A percentile compares a stretch with the other conserved stretches of the same genome.
These are phyloP conservation scores for Emmonsiellopsis sp. DNA, from an alignment of 2,329 filamentous ascomycete species.

Conservation along the genomic window DNA sequence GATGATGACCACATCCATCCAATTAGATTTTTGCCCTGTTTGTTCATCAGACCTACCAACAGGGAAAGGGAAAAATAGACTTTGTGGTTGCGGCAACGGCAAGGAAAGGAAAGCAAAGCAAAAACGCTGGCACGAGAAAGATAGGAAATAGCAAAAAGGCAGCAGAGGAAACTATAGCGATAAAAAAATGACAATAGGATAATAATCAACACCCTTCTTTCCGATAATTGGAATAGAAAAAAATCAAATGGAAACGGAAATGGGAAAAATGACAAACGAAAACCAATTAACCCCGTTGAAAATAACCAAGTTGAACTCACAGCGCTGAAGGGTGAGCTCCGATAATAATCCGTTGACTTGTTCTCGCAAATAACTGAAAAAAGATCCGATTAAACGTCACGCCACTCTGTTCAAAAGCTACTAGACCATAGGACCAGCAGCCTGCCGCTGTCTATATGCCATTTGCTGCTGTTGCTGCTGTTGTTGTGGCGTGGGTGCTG, in stretches of 20 bases:
- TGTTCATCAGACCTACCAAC: not conserved
- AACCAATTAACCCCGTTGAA: not conserved
- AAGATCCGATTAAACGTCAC: too few relatives aligned
- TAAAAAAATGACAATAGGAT: not conserved
- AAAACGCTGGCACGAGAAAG: not conserved
- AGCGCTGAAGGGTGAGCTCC: not conserved
- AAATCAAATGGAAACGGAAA: not conserved
- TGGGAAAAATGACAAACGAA: too few relatives aligned
- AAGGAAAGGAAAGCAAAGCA: not conserved
- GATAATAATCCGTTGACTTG: too few relatives aligned
- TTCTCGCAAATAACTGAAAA: too few relatives aligned
- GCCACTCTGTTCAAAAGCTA: too few relatives aligned
- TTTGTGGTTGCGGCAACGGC: too few relatives aligned
- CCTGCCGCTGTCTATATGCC: slow-evolving; percentile 26
- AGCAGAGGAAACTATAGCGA: slow-evolving; percentile 9
- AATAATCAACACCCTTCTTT: not conserved
- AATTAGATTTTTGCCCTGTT: not conserved
- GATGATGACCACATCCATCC: too few relatives aligned
- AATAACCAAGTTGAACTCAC: not conserved
- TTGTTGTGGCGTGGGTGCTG: slow-evolving; percentile 17
- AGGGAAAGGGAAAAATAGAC: slow-evolving; percentile 5
- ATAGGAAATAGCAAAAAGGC: not conserved
- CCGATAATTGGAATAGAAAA: not conserved
- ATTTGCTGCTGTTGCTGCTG: slow-evolving; percentile 21
- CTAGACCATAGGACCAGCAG: slow-evolving; percentile 4